Evolutionary conservation across 1,139 yeast genomes (phyloP).

Genomic region (Kurtzmaniella quercitrusa): DNA sequence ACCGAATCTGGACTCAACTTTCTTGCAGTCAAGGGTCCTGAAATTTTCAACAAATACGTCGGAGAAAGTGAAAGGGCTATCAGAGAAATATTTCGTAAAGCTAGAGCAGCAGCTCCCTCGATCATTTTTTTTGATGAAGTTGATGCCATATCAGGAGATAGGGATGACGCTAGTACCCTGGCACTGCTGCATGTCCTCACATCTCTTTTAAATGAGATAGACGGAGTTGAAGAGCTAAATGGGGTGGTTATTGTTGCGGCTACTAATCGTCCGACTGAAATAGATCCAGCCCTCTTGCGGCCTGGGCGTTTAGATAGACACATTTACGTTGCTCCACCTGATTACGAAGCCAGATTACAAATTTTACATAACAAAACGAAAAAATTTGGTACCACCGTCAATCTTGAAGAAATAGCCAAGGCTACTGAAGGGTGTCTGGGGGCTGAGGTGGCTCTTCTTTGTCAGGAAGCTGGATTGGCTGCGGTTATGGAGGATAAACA

Average conservation of each 20-base stretch:
- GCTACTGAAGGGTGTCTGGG: conserved; percentile 95
- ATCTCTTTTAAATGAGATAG: conserved; percentile 86
- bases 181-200: conserved; percentile 87
- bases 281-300: conserved; percentile 85
- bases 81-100: conserved; percentile 85
- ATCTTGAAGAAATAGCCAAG: conserved; percentile 41
- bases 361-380: conserved; percentile 66
- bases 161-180: conserved; percentile 58
- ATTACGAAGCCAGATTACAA: conserved; percentile 68
- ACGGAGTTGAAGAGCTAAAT: conserved; percentile 90
- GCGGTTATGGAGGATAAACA: conserved; percentile 79
- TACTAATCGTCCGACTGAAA: conserved; percentile 88
- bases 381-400: conserved; percentile 42
- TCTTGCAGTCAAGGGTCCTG: conserved; percentile 94
- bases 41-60: conserved; percentile 86
- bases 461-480: conserved; percentile 92
- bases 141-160: conserved; percentile 80
- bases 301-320: conserved; percentile 95
- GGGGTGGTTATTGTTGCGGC: conserved; percentile 95
- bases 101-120: conserved; percentile 90
- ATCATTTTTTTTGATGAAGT: conserved; percentile 93
- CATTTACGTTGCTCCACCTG: conserved; percentile 91
- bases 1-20: conserved; percentile 92
- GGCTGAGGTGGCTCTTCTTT: conserved; percentile 85
- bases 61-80: conserved; percentile 92